These are phyloP conservation scores for Neonectria punicea DNA, from an alignment of 2,329 filamentous ascomycete species.

Conservation along the genomic window DNA sequence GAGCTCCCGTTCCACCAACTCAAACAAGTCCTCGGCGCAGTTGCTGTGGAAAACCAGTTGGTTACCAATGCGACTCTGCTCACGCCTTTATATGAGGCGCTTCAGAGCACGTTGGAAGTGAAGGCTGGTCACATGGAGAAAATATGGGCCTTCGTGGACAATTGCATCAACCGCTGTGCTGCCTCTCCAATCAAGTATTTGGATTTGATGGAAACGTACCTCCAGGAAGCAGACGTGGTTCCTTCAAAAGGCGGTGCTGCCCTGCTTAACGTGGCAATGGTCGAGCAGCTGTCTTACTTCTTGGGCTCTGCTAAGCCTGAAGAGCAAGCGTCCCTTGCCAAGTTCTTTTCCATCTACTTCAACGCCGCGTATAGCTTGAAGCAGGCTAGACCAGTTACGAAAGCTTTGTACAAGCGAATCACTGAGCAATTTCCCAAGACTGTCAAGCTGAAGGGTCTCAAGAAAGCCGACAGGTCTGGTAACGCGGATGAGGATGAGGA, in stretches of 20 bases:
- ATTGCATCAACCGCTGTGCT: slow-evolving; percentile 80
- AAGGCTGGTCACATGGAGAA: slow-evolving; percentile 46
- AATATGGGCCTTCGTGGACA: slow-evolving; percentile 81
- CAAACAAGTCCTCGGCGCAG: slow-evolving; percentile 65
- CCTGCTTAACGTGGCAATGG: slow-evolving; percentile 73
- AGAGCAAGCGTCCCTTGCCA: slow-evolving; percentile 59
- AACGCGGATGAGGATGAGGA: slow-evolving; percentile 31
- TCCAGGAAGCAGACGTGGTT: slow-evolving; percentile 44
- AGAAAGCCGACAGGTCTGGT: slow-evolving; percentile 24
- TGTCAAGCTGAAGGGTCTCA: slow-evolving; percentile 39
- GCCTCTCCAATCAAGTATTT: slow-evolving; percentile 85
- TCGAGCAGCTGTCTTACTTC: slow-evolving; percentile 82
- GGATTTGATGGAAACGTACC: slow-evolving; percentile 69
- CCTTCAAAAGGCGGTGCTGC: slow-evolving; percentile 53
- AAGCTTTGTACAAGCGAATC: slow-evolving; percentile 46
- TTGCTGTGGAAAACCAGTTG: slow-evolving; percentile 74
- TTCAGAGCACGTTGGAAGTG: slow-evolving; percentile 39
- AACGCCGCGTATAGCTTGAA: slow-evolving; percentile 62
- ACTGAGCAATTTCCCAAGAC: slow-evolving; percentile 45
- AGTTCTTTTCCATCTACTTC: slow-evolving; percentile 69
- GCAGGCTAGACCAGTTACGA: slow-evolving; percentile 50
- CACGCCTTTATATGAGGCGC: slow-evolving; percentile 55
- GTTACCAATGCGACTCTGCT: slow-evolving; percentile 63
- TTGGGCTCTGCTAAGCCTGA: slow-evolving; percentile 60
- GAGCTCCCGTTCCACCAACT: slow-evolving; percentile 56